phyloP scores from a whole-genome alignment of 306 rosid genomes.

The Prunus mira region DNA sequence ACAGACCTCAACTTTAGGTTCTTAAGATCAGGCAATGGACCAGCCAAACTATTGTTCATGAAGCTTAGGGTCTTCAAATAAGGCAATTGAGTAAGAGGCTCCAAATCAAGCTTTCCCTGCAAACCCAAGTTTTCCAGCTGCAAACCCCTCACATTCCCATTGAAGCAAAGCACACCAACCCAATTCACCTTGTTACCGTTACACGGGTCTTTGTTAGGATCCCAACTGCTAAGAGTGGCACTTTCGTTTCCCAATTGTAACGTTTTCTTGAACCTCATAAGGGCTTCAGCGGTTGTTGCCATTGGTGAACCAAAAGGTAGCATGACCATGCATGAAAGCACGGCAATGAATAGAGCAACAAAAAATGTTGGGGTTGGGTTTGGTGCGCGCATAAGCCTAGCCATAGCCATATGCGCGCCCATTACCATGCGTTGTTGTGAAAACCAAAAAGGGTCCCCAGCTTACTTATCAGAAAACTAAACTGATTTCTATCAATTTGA shows the following conservation, averaged over 20 bases:
- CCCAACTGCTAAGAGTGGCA: slow-evolving; percentile 50
- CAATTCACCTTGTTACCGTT: slow-evolving; percentile 39
- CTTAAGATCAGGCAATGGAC: slow-evolving; percentile 55
- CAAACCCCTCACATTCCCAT: slow-evolving; percentile 55
- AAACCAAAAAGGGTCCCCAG: background rate
- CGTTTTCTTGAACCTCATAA: slow-evolving; percentile 51
- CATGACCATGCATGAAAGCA: slow-evolving; percentile 21
- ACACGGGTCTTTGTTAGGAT: slow-evolving; percentile 49
- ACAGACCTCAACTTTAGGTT: slow-evolving; percentile 43
- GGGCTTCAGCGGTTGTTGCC: slow-evolving; percentile 44
- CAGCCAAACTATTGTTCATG: slow-evolving; percentile 77
- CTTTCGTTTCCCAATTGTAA: slow-evolving; percentile 18
- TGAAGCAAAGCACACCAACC: slow-evolving; percentile 59
- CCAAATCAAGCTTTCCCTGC: slow-evolving; percentile 47
- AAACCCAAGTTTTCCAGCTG: slow-evolving; percentile 66
- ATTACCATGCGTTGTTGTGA: slow-evolving; percentile 25
- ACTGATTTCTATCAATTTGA: background rate
- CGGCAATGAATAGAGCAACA: background rate
- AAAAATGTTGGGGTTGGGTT: slow-evolving; percentile 11
- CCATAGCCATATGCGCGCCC: slow-evolving; percentile 84
- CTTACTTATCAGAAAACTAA: background rate
- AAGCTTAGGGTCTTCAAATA: slow-evolving; percentile 50
- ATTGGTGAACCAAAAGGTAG: background rate
- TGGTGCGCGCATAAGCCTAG: slow-evolving; percentile 77
- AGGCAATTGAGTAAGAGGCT: slow-evolving; percentile 34